phyloP scores from a whole-genome alignment of 2,329 filamentous ascomycete genomes.

The Hypoxylon sp. region DNA sequence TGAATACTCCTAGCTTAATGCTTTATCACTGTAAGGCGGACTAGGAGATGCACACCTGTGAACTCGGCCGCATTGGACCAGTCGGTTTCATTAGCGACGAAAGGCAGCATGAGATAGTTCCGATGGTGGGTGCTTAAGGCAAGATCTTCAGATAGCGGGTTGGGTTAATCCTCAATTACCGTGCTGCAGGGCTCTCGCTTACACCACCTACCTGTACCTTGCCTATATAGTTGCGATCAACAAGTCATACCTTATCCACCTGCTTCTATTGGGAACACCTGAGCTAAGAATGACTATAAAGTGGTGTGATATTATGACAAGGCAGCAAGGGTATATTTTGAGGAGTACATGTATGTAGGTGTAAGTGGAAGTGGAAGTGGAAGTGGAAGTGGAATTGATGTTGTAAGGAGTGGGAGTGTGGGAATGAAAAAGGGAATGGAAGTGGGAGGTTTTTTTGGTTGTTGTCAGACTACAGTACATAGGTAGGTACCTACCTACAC shows the following conservation, averaged over 20 bases:
- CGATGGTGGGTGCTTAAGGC: slow-evolving; percentile 5
- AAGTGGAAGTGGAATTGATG: not conserved
- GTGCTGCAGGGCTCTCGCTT: not conserved
- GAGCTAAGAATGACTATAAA: slow-evolving; percentile 23
- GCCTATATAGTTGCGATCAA: slow-evolving; percentile 7
- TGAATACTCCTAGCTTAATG: slow-evolving; percentile 3
- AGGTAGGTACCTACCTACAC: not conserved
- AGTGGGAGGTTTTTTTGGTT: not conserved
- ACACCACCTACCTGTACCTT: not conserved
- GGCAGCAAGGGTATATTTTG: slow-evolving; percentile 23
- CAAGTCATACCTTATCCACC: slow-evolving; percentile 22
- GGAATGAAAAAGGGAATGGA: too few species aligned
- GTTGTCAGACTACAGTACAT: slow-evolving; percentile 8
- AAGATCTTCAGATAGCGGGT: slow-evolving; percentile 1
- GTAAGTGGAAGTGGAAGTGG: slow-evolving; percentile 10
- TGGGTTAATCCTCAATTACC: slow-evolving; percentile 1
- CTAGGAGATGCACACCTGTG: slow-evolving; percentile 17
- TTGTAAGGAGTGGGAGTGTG: not conserved
- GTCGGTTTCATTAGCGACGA: slow-evolving; percentile 22
- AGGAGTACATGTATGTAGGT: slow-evolving; percentile 11
- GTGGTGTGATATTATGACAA: slow-evolving; percentile 38
- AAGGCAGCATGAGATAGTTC: not conserved
- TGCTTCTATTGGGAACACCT: slow-evolving; percentile 21
- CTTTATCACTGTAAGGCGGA: slow-evolving; percentile 10
- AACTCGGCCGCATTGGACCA: slow-evolving; percentile 10